phyloP scores from a whole-genome alignment of 2,329 filamentous ascomycete species.

The Fusarium albosuccineum region DNA sequence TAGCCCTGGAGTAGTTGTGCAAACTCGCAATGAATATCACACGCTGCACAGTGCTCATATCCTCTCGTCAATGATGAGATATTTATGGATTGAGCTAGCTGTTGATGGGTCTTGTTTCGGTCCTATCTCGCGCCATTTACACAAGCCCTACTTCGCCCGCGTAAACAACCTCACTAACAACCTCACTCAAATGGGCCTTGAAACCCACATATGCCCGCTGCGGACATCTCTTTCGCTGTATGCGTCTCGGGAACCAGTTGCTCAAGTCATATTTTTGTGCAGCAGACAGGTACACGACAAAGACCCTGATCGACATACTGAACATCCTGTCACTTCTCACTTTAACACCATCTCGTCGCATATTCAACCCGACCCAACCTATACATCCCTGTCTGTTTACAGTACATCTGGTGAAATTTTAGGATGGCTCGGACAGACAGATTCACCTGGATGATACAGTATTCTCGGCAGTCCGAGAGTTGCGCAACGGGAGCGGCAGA shows the following conservation, averaged over 20 bases:
- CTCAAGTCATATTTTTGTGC: slow-evolving; percentile 4
- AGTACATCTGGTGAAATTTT: background rate
- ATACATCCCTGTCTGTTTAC: background rate
- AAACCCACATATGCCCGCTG: slow-evolving; percentile 11
- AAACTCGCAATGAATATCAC: background rate
- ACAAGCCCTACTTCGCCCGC: slow-evolving; percentile 11
- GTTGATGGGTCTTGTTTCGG: slow-evolving; percentile 21
- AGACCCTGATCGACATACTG: slow-evolving; percentile 38
- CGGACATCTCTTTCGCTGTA: slow-evolving; percentile 12
- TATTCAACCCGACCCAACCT: background rate
- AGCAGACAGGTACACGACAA: slow-evolving; percentile 5
- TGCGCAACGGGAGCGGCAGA: background rate
- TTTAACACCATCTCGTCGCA: background rate
- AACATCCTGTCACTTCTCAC: slow-evolving; percentile 8
- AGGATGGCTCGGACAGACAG: background rate
- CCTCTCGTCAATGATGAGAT: slow-evolving; percentile 6
- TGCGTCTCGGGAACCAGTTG: slow-evolving; percentile 5
- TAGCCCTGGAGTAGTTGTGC: slow-evolving; percentile 4
- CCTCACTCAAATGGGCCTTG: slow-evolving; percentile 1
- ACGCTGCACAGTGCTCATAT: slow-evolving; percentile 2
- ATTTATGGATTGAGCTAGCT: slow-evolving; percentile 11
- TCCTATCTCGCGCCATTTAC: slow-evolving; percentile 27
- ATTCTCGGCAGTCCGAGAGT: background rate
- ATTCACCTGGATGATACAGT: background rate
- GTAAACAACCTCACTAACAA: slow-evolving; percentile 14